Base-by-base conservation (phyloP, 106 monocot genomes). In the Allium fistulosum region DNA sequence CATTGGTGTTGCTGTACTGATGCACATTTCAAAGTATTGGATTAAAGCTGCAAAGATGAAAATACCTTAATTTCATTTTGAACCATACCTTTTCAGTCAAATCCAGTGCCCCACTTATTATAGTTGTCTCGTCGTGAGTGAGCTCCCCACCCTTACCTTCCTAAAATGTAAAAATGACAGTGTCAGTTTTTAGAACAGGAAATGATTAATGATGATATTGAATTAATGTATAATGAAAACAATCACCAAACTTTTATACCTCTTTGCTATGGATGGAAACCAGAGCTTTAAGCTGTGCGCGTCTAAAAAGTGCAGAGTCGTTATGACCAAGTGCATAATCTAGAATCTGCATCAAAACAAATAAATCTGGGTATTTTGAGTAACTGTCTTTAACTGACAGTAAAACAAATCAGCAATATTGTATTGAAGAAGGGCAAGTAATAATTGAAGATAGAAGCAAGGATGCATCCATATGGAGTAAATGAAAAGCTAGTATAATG, bases 61-160 rank as follows among this genome's bases (percentile, higher is more conserved):
- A 37, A 37, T 37, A 5, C 37, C 37, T 37, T 37, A 37, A 37
- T 37, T 65, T 65, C 65, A 49, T 49, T 15, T 8, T 11, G 16
- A 26, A 53, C 17, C 50, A 62, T 74, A 90, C 94, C 90, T 94
- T 94, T 73, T 94, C 94, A 66, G 94, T 90, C 81, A 94, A 85
- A 77, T 94, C 94, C n/a, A 94, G 74, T 52, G 94, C 94, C n/a
- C 94, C 94, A 79, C 94, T 90, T 67, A 94, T 94, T 22, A 94
- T 92, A 69, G 92, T 88, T 62, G 87, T 87, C 69, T 91, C 91
- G 69, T 91, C 90, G 77, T 91, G 86, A 26, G 83, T 91, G 16
- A 91, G 86, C 49, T 91, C 90, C 62, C 91, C 93, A 61, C 93
- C 93, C 65, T 94, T 94, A 26, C 94, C 94, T 74, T 83, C 94